Evolutionary conservation across 192 early-diverging fungal genomes (phyloP).

Genomic region (Coemansia brasiliensis): DNA sequence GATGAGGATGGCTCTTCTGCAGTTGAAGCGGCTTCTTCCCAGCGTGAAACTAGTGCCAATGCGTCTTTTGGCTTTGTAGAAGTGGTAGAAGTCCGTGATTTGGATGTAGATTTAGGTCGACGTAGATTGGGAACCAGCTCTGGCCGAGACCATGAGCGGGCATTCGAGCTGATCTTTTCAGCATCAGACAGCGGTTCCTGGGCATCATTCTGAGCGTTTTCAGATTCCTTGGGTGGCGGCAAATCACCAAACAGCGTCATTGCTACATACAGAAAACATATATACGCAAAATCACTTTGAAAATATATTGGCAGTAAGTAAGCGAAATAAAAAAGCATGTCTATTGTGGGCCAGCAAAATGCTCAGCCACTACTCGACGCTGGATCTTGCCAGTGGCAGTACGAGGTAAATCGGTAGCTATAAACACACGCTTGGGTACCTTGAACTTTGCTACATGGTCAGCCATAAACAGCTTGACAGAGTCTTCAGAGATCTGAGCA

Average conservation of each 20-base stretch:
- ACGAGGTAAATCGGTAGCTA: constrained; percentile 64
- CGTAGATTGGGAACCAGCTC: constrained; percentile 36
- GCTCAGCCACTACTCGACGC: constrained; percentile 60
- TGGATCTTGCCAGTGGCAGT: constrained; percentile 78
- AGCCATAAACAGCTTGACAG: constrained; percentile 55
- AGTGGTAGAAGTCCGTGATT: background rate
- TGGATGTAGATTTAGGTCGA: constrained; percentile 11
- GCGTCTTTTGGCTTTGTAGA: background rate
- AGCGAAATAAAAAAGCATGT: background rate
- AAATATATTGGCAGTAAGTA: background rate
- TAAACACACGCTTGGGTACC: constrained; percentile 69
- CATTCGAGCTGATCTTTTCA: background rate
- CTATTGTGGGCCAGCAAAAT: constrained; percentile 57
- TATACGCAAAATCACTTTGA: constrained; percentile 2
- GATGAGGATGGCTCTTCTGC: background rate
- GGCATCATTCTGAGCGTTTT: background rate
- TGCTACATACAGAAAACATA: background rate
- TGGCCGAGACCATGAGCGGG: constrained; percentile 18
- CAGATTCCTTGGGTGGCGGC: constrained; percentile 26
- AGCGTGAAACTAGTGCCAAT: background rate
- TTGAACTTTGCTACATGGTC: constrained; percentile 69
- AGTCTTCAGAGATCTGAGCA: constrained; percentile 56
- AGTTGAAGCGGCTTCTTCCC: background rate
- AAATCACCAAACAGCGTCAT: constrained; percentile 48
- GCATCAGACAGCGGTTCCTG: background rate